Evolutionary conservation across 2,329 filamentous ascomycete genomes (phyloP).

Genomic region (Trichoderma cornu-damae): DNA sequence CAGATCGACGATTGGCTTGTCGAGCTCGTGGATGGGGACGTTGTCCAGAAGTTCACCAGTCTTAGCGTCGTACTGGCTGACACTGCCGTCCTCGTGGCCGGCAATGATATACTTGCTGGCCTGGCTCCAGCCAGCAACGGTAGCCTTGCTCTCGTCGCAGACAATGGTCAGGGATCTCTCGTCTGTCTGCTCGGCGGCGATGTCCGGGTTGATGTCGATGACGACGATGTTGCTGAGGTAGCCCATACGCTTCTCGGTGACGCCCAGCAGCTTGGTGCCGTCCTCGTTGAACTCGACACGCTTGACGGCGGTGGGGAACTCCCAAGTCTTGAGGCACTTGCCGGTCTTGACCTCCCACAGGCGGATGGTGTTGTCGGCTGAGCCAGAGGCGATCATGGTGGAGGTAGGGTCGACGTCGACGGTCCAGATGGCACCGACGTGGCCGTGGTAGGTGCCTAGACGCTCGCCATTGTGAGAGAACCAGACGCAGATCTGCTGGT

Average conservation of each 20-base stretch:
- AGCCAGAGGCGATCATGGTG: slow-evolving; percentile 87
- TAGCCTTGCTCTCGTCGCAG: slow-evolving; percentile 93
- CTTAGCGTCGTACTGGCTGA: slow-evolving; percentile 90
- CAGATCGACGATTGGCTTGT: slow-evolving; percentile 79
- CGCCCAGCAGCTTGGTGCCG: slow-evolving; percentile 80
- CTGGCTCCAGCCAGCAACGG: slow-evolving; percentile 95
- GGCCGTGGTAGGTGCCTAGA: slow-evolving; percentile 91
- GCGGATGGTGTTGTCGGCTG: slow-evolving; percentile 96
- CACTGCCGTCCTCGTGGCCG: slow-evolving; percentile 91
- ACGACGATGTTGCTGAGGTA: slow-evolving; percentile 92
- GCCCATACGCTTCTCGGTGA: slow-evolving; percentile 98
- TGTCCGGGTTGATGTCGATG: slow-evolving; percentile 79
- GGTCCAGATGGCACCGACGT: slow-evolving; percentile 97
- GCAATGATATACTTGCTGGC: slow-evolving; percentile 94
- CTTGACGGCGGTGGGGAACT: slow-evolving; percentile 96
- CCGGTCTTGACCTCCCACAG: slow-evolving; percentile 95
- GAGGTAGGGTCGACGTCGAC: slow-evolving; percentile 93
- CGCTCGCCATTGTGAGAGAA: slow-evolving; percentile 97
- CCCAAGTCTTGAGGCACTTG: slow-evolving; percentile 93
- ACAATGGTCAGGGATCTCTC: slow-evolving; percentile 83
- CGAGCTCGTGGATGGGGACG: slow-evolving; percentile 78
- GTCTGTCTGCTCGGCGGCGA: slow-evolving; percentile 75
- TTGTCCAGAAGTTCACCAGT: slow-evolving; percentile 78
- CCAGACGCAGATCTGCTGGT: slow-evolving; percentile 96
- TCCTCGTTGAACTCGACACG: slow-evolving; percentile 96